Evolutionary conservation across 768 basidiomycete genomes (phyloP), one percentile per base, ranked within the genome.

Genomic region (Tulasnella calospora): DNA sequence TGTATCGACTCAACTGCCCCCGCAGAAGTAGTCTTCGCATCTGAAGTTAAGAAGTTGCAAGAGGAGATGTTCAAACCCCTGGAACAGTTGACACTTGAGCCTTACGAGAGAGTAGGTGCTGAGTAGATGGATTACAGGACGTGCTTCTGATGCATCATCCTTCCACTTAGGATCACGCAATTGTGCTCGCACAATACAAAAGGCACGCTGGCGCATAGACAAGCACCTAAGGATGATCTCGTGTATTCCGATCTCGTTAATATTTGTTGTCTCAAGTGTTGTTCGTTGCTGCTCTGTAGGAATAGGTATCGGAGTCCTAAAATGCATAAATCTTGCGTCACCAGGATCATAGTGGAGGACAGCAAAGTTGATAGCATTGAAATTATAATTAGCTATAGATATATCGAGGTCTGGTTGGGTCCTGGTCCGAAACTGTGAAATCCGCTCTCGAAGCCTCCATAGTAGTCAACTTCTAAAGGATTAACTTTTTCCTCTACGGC

Each of bases 1-100:
- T 99, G 98, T 88, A 93, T 99, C 84, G 98, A 99, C 85, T 98
- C 95, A 61, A 98, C 96, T n/a, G 89, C 89, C 3, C 90, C 94
- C 2, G 91, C 98, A 13, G 94, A 95, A 80, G 91, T 90, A 35
- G 92, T 99, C 71, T 99, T 99, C 82, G 92, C 94, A 1, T 85
- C 88, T 47, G 95, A 99, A 85, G 93, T 98, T 57, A 90, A 95
- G 83, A 89, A 86, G 80, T 87, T 99, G 82, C 90, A 92, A 84
- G 87, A 88, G 71, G 88, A 87, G 82, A 91, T 90, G 81, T 91
- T 99, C 86, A 98, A 96, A 87, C 96, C 98, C 19, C 87, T 96
- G 72, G 96, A 98, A 83, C 97, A 99, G 86, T 90, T 98, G 1
- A 98, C 97, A 4, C 86, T 99, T 51, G 98, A 99, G 85, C 94